Evolutionary conservation across 2,329 filamentous ascomycete species (phyloP).

Genomic region (Onygena corvina): DNA sequence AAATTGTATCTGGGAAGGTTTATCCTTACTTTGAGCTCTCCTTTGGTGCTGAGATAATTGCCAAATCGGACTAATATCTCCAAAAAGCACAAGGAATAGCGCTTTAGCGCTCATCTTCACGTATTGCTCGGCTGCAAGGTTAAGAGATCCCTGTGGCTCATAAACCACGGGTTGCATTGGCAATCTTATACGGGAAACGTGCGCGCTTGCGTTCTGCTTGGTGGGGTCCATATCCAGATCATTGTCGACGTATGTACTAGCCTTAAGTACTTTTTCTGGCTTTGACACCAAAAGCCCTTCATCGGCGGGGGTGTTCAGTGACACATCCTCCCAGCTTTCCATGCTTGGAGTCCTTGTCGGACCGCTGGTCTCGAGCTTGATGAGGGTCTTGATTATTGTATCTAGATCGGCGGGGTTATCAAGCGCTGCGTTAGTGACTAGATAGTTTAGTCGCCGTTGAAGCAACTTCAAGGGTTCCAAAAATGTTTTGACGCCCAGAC

Average conservation of each 20-base stretch:
- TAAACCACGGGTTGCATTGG: constrained; percentile 71
- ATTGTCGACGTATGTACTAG: constrained; percentile 51
- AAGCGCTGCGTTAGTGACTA: constrained; percentile 68
- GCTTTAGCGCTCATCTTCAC: constrained; percentile 90
- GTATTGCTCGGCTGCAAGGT: constrained; percentile 61
- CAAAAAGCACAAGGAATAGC: constrained; percentile 90
- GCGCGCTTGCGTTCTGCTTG: constrained; percentile 29
- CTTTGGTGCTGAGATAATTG: constrained; percentile 79
- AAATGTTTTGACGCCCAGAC: constrained; percentile 85
- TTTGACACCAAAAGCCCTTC: constrained; percentile 29
- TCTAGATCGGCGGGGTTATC: constrained; percentile 57
- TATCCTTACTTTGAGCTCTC: constrained; percentile 47
- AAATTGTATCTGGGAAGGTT: neutral
- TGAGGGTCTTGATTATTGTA: constrained; percentile 57
- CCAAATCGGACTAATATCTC: constrained; percentile 90
- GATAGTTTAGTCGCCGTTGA: constrained; percentile 68
- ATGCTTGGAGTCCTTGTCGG: constrained; percentile 56
- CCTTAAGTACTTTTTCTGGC: constrained; percentile 41
- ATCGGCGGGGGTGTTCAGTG: constrained; percentile 48
- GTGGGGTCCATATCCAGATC: constrained; percentile 41
- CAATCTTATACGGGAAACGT: constrained; percentile 63
- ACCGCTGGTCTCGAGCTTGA: constrained; percentile 57
- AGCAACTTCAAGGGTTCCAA: constrained; percentile 74
- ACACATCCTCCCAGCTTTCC: constrained; percentile 85
- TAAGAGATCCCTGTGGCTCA: constrained; percentile 68